Evolutionary conservation across 768 basidiomycete species (phyloP).

Genomic region (Podaxis sp.): DNA sequence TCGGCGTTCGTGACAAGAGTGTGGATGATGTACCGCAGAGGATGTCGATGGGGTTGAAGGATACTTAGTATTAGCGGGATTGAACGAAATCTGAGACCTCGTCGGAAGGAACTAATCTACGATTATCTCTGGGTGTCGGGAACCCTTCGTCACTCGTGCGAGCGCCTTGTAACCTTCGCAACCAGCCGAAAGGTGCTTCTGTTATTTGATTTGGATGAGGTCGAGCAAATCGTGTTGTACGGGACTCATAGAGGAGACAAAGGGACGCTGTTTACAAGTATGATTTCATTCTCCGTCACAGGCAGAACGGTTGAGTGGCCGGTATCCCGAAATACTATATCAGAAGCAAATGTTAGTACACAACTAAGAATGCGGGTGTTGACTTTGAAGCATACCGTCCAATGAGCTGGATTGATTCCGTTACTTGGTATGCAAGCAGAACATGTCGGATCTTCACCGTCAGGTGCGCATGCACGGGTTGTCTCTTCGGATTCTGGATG

Average conservation of each 20-base stretch:
- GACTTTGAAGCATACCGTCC: conserved; percentile 33
- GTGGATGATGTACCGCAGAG: too few species aligned
- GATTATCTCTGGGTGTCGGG: too few species aligned
- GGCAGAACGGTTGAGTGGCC: conserved; percentile 29
- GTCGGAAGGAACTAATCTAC: too few species aligned
- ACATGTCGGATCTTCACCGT: conserved; percentile 51
- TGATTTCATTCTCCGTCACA: neutral
- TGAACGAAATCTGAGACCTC: too few species aligned
- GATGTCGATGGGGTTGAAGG: too few species aligned
- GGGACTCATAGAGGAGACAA: neutral
- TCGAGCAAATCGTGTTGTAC: too few species aligned
- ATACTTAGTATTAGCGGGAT: too few species aligned
- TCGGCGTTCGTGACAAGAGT: too few species aligned
- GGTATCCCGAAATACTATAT: conserved; percentile 39
- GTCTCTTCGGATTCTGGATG: conserved; percentile 42
- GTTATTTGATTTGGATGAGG: too few species aligned
- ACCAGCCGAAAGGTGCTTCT: too few species aligned
- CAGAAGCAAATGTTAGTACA: neutral
- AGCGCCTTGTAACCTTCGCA: too few species aligned
- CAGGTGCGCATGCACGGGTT: conserved; percentile 39
- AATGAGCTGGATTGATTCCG: conserved; percentile 47
- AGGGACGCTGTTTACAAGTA: neutral
- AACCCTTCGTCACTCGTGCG: too few species aligned
- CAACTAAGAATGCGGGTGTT: neutral
- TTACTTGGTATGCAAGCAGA: conserved; percentile 46